These are phyloP conservation scores for Salvia sclarea DNA, from an alignment of 305 asterid species.

Conservation along the genomic window DNA sequence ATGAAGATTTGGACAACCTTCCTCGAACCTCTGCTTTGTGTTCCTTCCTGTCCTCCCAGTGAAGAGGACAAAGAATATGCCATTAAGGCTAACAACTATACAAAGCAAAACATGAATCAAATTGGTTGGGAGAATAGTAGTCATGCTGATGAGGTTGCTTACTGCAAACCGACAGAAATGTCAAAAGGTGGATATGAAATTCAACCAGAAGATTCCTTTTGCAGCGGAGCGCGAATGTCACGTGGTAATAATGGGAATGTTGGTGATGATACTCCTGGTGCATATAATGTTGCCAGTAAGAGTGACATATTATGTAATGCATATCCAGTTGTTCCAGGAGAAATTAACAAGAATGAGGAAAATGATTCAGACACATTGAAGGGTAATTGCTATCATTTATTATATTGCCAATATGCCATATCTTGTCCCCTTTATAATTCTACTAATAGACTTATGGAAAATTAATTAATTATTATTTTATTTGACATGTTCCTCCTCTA, in stretches of 20 bases:
- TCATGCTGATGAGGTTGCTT: slow-evolving; percentile 41
- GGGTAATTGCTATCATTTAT: slow-evolving; percentile 37
- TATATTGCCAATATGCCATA: slow-evolving; percentile 7
- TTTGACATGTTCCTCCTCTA: slow-evolving; percentile 41
- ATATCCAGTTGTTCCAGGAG: slow-evolving; percentile 40
- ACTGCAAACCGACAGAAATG: slow-evolving; percentile 39
- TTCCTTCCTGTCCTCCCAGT: slow-evolving; percentile 51
- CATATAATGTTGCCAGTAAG: slow-evolving; percentile 38
- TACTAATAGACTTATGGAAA: slow-evolving; percentile 21
- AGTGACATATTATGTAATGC: slow-evolving; percentile 36
- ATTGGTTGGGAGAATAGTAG: slow-evolving; percentile 42
- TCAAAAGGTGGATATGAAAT: slow-evolving; percentile 39
- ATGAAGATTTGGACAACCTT: slow-evolving; percentile 85
- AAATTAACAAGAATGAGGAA: slow-evolving; percentile 39
- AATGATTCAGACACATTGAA: slow-evolving; percentile 43
- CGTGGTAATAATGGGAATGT: slow-evolving; percentile 43
- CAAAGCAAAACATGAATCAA: slow-evolving; percentile 34
- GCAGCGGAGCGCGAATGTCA: slow-evolving; percentile 35
- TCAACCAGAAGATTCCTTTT: slow-evolving; percentile 42
- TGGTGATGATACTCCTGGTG: slow-evolving; percentile 40
- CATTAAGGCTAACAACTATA: slow-evolving; percentile 34
- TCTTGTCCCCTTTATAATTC: slow-evolving; percentile 23
- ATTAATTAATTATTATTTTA: slow-evolving; percentile 17
- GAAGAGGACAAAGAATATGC: slow-evolving; percentile 44
- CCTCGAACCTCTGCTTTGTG: slow-evolving; percentile 71